Evolutionary conservation across 2,329 filamentous ascomycete species (phyloP).

Genomic region (Aspergillus sp.): DNA sequence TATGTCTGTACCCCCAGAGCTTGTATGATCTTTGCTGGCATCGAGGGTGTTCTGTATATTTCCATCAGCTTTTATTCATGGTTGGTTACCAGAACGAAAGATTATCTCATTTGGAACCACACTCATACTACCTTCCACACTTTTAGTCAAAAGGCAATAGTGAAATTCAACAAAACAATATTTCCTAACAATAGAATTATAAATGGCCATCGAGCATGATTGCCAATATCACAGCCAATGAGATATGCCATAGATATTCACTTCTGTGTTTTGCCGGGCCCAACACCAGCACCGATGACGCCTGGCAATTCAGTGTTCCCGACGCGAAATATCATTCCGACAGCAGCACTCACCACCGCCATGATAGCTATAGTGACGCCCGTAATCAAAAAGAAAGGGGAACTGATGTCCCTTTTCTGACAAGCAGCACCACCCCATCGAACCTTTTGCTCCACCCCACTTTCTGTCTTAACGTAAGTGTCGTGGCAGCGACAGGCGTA

Average conservation of each 20-base stretch:
- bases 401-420: constrained; percentile 87
- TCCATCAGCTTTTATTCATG: background rate
- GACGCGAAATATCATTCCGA: constrained; percentile 78
- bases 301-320: constrained; percentile 86
- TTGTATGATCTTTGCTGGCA: background rate
- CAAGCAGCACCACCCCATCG: constrained; percentile 85
- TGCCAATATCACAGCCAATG: background rate
- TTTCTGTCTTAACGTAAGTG: constrained; percentile 51
- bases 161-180: background rate
- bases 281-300: constrained; percentile 94
- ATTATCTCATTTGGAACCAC: background rate
- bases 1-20: background rate
- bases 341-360: constrained; percentile 65
- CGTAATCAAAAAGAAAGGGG: constrained; percentile 83
- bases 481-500: constrained; percentile 74
- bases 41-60: background rate
- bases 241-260: constrained; percentile 16
- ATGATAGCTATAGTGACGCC: constrained; percentile 72
- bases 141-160: background rate
- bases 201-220: background rate
- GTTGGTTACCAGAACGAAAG: background rate
- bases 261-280: constrained; percentile 58
- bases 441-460: constrained; percentile 58
- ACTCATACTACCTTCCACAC: background rate
- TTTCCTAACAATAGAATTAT: background rate